Evolutionary conservation across 176 grass and related monocot genomes (phyloP).

Genomic region (Triticum dicoccoides): DNA sequence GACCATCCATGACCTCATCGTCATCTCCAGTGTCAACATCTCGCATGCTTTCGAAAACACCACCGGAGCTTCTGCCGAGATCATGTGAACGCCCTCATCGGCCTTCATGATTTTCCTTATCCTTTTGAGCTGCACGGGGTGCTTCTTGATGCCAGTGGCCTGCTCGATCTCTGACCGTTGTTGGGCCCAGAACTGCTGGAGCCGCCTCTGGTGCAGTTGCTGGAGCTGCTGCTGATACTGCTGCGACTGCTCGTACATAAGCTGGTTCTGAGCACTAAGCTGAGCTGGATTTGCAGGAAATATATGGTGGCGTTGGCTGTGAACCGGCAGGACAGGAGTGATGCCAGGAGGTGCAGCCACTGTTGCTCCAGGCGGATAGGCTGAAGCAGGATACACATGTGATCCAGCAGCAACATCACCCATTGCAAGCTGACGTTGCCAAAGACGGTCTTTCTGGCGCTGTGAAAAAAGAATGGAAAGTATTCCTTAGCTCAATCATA

Average conservation of each 20-base stretch:
- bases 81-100: slow-evolving; percentile 53
- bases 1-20: slow-evolving; percentile 64
- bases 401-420: slow-evolving; percentile 39
- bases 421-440: slow-evolving; percentile 32
- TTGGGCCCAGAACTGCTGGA: neutral
- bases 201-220: neutral
- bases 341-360: neutral
- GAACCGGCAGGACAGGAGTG: neutral
- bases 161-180: neutral
- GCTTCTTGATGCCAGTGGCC: neutral
- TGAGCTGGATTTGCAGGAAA: neutral
- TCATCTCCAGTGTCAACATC: slow-evolving; percentile 60
- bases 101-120: slow-evolving; percentile 81
- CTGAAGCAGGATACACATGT: slow-evolving; percentile 33
- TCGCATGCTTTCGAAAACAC: slow-evolving; percentile 57
- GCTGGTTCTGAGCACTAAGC: neutral
- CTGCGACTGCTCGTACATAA: neutral
- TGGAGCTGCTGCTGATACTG: neutral
- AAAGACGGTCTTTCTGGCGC: neutral
- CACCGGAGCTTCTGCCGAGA: slow-evolving; percentile 56
- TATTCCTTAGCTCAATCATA: no score
- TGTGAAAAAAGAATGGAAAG: no score
- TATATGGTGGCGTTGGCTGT: neutral
- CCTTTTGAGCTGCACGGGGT: slow-evolving; percentile 6
- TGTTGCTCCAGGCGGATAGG: slow-evolving; percentile 35